Percentiles rank a stretch among this genome's conserved stretches.
These are phyloP conservation scores for Exsudoporus frostii DNA, from an alignment of 768 basidiomycete species.

Conservation along the genomic window DNA sequence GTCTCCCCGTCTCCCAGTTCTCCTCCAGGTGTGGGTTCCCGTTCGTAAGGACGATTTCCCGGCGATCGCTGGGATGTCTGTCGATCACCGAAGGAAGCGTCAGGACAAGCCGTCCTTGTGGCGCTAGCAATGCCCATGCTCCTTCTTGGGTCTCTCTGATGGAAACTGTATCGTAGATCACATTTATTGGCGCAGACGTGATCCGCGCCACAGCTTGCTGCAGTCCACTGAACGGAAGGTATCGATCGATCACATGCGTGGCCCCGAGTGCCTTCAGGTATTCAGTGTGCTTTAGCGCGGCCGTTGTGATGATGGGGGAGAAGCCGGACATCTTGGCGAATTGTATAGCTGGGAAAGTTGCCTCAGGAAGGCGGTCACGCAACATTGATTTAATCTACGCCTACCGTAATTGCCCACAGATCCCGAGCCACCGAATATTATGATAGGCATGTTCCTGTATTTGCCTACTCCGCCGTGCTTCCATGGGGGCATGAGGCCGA, in stretches of 20 bases:
- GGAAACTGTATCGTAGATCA: conserved; percentile 40
- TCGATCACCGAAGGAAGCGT: conserved; percentile 34
- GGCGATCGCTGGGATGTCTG: conserved; percentile 23
- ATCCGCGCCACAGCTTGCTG: conserved; percentile 37
- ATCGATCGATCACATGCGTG: conserved; percentile 35
- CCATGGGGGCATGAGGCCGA: conserved; percentile 40
- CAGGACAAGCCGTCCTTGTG: conserved; percentile 36
- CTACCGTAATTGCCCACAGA: conserved; percentile 51
- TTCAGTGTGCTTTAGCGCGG: conserved; percentile 35
- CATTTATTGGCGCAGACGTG: conserved; percentile 32
- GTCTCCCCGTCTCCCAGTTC: conserved; percentile 33
- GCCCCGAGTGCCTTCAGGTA: conserved; percentile 35
- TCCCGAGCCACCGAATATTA: conserved; percentile 47
- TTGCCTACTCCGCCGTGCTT: conserved; percentile 36
- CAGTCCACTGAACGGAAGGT: conserved; percentile 26
- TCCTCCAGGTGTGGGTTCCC: conserved; percentile 33
- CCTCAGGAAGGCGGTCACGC: conserved; percentile 15
- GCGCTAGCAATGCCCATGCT: conserved; percentile 35
- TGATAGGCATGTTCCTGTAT: conserved; percentile 42
- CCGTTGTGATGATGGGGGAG: conserved; percentile 33
- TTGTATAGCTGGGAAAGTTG: conserved; percentile 33
- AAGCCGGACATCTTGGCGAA: conserved; percentile 41
- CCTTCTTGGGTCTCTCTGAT: conserved; percentile 37
- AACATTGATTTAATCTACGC: conserved; percentile 13
- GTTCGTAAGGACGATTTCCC: conserved; percentile 31